Percentiles rank a stretch among this genome's conserved stretches.
Evolutionary conservation across 768 basidiomycete species (phyloP).

Genomic region (Clavaria fumosa): DNA sequence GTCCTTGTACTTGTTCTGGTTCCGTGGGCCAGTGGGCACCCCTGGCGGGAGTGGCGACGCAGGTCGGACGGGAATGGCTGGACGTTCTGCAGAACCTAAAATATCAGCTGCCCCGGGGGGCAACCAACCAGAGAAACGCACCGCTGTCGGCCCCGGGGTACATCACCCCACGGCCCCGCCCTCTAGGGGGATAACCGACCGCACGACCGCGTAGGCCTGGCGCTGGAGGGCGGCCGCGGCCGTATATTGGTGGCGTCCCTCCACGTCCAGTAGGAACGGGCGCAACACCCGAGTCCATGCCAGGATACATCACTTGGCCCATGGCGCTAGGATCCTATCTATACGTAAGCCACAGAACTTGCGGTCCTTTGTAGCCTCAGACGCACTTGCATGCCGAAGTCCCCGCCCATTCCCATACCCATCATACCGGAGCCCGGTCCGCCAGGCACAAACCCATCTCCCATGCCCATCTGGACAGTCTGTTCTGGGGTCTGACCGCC

Average conservation of each 20-base stretch:
- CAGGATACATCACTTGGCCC: constrained; percentile 49
- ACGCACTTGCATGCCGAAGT: constrained; percentile 64
- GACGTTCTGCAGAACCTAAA: constrained; percentile 19
- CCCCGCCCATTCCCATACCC: constrained; percentile 55
- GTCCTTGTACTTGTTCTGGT: constrained; percentile 85
- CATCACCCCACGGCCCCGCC: constrained; percentile 26
- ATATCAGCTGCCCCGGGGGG: too few relatives aligned
- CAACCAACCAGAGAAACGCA: constrained; percentile 18
- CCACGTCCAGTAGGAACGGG: constrained; percentile 29
- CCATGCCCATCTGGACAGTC: constrained; percentile 26
- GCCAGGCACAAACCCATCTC: constrained; percentile 26
- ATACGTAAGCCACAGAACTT: not conserved
- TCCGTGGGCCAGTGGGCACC: constrained; percentile 77
- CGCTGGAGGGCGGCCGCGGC: constrained; percentile 21
- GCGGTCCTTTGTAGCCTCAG: constrained; percentile 1
- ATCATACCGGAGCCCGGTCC: constrained; percentile 41
- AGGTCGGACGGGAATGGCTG: constrained; percentile 49
- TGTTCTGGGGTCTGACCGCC: constrained; percentile 28
- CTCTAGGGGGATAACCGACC: constrained; percentile 25
- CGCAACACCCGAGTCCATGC: constrained; percentile 35
- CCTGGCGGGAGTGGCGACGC: constrained; percentile 77
- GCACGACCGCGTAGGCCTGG: constrained; percentile 25
- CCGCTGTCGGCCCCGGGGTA: constrained; percentile 24
- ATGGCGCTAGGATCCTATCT: constrained; percentile 36
- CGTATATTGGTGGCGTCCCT: constrained; percentile 20